Base-by-base conservation (phyloP, 2,329 filamentous ascomycete genomes). In the Penicillium sp. region DNA sequence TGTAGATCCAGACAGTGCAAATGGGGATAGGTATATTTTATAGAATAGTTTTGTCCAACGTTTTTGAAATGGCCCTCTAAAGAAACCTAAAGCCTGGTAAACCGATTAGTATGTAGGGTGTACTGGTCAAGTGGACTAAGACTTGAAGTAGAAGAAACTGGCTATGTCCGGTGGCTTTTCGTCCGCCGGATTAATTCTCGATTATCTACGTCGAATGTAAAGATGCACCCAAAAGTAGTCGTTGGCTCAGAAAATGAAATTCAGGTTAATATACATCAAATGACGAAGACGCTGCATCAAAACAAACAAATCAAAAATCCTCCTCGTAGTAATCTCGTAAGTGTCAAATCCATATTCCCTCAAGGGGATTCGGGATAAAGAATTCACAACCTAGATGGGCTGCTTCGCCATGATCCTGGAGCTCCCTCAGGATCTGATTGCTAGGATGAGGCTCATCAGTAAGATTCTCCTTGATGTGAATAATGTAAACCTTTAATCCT, bases 401-500 rank as follows among this genome's bases (percentile, higher is more conserved):
- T 13, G 84, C 83, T 52, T 79, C 75, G 59, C 92, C 90, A 58
- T 90, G 81, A 27, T 85, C 84, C 19, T 76, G 70, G 49, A 97
- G 74, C 71, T 97, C 85, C 58, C 79, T 70, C 23, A 94, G 67
- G 36, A 97, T 96, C 2, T 76, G 81, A 4, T 90, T 85, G 36
- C 79, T 83, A 2, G 82, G 85, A 47, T 77, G 72, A 27, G 84
- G 84, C 0, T 86, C 90, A 70, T 96, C 92, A 9, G 81, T 79
- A 54, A 97, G 77, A 23, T 84, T 88, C 63, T 97, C 93, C 72
- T 99, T 99, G 68, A 97, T 84, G 70, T 99, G 94, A 38, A 97
- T 97, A 54, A 97, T 85, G 49, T 97, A 87, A 1, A 99, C 80
- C 61, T 86, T 89, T 29, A 97, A 71, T 0, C 91, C 92, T 51